These are phyloP conservation scores for Colletotrichum horii DNA, from an alignment of 2,329 filamentous ascomycete species.

Conservation along the genomic window DNA sequence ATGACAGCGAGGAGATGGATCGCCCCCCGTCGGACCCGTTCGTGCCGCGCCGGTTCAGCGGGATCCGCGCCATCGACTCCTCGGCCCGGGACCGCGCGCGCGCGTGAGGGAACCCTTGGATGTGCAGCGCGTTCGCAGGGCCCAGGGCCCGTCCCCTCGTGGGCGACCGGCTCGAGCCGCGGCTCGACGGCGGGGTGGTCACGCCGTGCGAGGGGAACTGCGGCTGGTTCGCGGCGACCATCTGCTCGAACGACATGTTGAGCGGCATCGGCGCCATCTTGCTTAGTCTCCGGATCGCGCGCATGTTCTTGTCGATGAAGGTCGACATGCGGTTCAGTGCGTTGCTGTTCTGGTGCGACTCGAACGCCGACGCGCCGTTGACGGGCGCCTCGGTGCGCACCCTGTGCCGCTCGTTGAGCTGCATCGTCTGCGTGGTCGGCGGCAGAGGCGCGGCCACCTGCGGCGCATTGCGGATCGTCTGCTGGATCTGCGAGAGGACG, in stretches of 20 bases:
- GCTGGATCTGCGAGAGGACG: constrained; percentile 47
- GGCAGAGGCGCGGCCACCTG: constrained; percentile 19
- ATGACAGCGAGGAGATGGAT: not conserved
- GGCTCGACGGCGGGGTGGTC: constrained; percentile 37
- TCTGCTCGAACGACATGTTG: constrained; percentile 35
- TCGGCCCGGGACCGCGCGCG: constrained; percentile 14
- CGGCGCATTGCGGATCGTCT: constrained; percentile 31
- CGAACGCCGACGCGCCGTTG: constrained; percentile 41
- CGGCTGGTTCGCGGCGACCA: constrained; percentile 30
- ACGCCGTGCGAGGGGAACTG: constrained; percentile 15
- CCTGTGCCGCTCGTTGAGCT: constrained; percentile 47
- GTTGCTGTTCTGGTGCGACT: constrained; percentile 44
- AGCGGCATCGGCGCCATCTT: constrained; percentile 37
- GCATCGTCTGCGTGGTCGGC: constrained; percentile 26
- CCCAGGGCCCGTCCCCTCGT: constrained; percentile 11
- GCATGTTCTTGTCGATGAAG: constrained; percentile 48
- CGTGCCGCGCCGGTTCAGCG: constrained; percentile 23
- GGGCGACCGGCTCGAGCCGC: constrained; percentile 34
- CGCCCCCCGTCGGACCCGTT: constrained; percentile 15
- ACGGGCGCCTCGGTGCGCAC: constrained; percentile 36
- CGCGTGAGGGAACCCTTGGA: constrained; percentile 22
- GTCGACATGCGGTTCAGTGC: constrained; percentile 49
- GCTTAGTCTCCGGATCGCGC: constrained; percentile 46
- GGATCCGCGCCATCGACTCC: constrained; percentile 8
- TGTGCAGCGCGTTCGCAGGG: not conserved